A percentile compares a stretch with the other conserved stretches of the same genome.
These are phyloP conservation scores for Ichthyophthirius multifiliis DNA, from an alignment of 169 alveolate genomes.

Conservation along the genomic window DNA sequence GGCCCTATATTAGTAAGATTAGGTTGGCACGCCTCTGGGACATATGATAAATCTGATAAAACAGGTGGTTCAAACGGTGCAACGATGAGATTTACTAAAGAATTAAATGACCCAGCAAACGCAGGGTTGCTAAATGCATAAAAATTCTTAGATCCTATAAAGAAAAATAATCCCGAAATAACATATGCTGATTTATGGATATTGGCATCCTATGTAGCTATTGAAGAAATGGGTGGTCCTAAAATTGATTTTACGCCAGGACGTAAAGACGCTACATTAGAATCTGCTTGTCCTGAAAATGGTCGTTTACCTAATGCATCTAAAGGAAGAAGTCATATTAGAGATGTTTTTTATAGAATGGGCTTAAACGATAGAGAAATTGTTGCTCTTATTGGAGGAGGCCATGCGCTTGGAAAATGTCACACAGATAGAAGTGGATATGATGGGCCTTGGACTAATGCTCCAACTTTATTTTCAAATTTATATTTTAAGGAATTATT, in stretches of 20 bases:
- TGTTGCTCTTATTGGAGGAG: conserved; percentile 23
- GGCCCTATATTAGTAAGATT: conserved; percentile 19
- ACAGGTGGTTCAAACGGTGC: conserved; percentile 24
- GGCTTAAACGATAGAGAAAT: conserved; percentile 22
- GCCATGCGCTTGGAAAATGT: conserved; percentile 17
- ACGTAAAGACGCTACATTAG: neutral
- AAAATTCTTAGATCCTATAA: conserved; percentile 4
- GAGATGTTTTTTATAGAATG: conserved; percentile 21
- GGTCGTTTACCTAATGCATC: conserved; percentile 21
- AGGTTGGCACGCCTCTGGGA: conserved; percentile 25
- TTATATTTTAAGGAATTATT: conserved; percentile 14
- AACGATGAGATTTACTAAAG: conserved; percentile 1
- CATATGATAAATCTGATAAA: neutral
- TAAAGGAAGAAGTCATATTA: conserved; percentile 1
- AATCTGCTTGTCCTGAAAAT: conserved; percentile 2
- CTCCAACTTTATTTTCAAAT: conserved; percentile 4
- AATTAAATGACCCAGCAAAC: neutral
- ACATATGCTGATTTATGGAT: conserved; percentile 15
- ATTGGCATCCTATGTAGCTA: conserved; percentile 13
- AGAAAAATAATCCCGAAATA: neutral
- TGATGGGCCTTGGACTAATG: conserved; percentile 23
- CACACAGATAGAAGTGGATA: conserved; percentile 1
- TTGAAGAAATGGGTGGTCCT: conserved; percentile 22
- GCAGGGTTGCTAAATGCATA: neutral
- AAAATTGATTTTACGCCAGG: conserved; percentile 17